Conservation (phyloP, 2,329 filamentous ascomycete genomes). For the Fusarium staphyleae region DNA sequence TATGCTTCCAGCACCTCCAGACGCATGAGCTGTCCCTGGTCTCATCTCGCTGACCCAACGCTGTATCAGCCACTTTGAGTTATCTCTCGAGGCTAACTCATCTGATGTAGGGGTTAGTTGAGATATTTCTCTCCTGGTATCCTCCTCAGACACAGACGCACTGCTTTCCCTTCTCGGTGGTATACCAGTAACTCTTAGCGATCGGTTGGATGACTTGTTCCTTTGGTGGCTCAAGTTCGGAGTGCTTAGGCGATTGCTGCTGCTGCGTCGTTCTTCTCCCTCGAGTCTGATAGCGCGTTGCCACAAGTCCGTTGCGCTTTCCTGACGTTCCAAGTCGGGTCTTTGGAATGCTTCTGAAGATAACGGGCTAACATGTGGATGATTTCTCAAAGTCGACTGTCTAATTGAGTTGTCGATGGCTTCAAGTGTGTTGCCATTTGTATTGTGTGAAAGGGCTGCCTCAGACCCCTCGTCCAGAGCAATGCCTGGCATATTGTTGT, state of each 20-base stretch:
- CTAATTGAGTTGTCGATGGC: conserved; percentile 17
- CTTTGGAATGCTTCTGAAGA: conserved; percentile 16
- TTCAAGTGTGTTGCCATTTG: neutral
- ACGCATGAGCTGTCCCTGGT: conserved; percentile 1
- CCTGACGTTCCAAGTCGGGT: conserved; percentile 17
- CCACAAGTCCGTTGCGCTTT: conserved; percentile 41
- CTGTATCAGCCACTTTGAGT: conserved; percentile 30
- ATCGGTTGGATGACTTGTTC: conserved; percentile 1
- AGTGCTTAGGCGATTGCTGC: conserved; percentile 11
- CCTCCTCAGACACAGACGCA: conserved; percentile 1
- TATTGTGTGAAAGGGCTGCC: neutral
- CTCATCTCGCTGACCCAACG: conserved; percentile 32
- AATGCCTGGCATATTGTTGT: neutral
- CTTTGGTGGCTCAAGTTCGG: conserved; percentile 1
- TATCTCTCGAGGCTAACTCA: conserved; percentile 12
- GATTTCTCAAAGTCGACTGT: conserved; percentile 29
- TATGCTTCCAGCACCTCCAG: neutral
- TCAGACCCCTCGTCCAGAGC: neutral
- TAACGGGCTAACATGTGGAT: conserved; percentile 15
- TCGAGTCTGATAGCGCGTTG: conserved; percentile 40
- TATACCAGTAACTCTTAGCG: neutral
- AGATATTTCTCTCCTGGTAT: conserved; percentile 8
- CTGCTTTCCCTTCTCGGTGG: conserved; percentile 8
- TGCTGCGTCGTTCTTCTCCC: conserved; percentile 27
- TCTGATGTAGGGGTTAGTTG: conserved; percentile 23